Base-by-base conservation (phyloP, 1,284 basidiomycete genomes). In the Trichosporon sp. region DNA sequence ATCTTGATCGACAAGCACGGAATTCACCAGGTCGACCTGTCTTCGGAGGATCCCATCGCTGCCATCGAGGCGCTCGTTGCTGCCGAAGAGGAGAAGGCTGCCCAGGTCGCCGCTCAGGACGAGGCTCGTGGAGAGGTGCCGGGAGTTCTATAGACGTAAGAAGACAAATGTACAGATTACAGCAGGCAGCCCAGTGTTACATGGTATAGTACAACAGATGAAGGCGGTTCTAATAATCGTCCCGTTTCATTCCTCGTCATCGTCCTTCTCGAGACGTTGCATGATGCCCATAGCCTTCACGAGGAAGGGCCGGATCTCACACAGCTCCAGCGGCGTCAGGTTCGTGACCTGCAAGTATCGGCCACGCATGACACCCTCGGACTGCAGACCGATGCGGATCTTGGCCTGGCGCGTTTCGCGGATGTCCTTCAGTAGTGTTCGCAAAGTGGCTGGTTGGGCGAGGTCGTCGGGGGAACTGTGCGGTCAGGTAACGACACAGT, bases 371-470 rank as follows among this genome's bases (percentile, higher is more conserved):
- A 83, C 83, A 16, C 81, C 82, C 80, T 92, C 91, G 76, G 91
- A 80, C 90, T 89, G 83, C 90, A 98, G 85, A 86, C 95, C 94
- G 63, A 91, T 89, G 72, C 95, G 86, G 84, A 92, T 91, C 82
- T 99, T 99, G 35, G 93, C 91, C 82, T 98, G 96, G 61, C 96
- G 88, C 16, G 92, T 92, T 85, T 99, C 96, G 16, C 94, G 91
- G 40, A 99, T 87, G 80, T 98, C 95, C 83, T 98, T 96, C 54
- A 99, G 87, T 2, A 98, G 84, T 1, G 90, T 89, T 1, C 94
- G 89, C 16, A 99, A 86, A 74, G 89, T 90, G 69, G 94, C 93
- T 0, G 94, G 89, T 67, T 90, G 89, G 66, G 90, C 88, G 1
- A 98, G 85, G 77, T 99, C 96, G 79, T 98, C 95, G 6, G 92